Conservation (phyloP, 2,329 filamentous ascomycete genomes). For the Cordyceps tenuipes region DNA sequence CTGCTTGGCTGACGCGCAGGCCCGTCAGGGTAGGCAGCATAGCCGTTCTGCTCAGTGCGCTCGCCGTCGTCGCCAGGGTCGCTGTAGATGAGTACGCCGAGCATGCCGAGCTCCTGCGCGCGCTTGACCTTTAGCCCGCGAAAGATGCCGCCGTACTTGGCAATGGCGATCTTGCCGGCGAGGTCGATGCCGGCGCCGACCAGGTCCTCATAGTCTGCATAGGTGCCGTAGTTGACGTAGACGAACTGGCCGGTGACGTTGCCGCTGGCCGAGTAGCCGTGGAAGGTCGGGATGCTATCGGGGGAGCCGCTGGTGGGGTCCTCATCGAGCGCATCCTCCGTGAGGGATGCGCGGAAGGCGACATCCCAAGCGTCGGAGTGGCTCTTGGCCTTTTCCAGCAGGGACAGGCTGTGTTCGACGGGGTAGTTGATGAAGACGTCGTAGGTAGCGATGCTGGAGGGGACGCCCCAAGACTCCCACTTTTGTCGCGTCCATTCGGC, state of each 20-base stretch:
- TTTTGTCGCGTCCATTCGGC: conserved; percentile 67
- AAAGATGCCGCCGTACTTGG: conserved; percentile 79
- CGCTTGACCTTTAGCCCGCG: conserved; percentile 87
- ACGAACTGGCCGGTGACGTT: conserved; percentile 85
- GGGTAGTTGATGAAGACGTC: conserved; percentile 76
- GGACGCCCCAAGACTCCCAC: conserved; percentile 64
- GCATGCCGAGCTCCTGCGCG: conserved; percentile 81
- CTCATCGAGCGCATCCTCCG: conserved; percentile 76
- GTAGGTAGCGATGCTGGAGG: conserved; percentile 58
- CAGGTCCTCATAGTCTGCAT: conserved; percentile 76
- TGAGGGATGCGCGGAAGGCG: conserved; percentile 69
- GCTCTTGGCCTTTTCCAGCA: conserved; percentile 45
- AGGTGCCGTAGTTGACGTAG: conserved; percentile 88
- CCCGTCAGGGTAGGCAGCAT: conserved; percentile 71
- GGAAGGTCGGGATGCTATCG: conserved; percentile 78
- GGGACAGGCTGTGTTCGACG: conserved; percentile 57
- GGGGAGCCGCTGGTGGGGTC: conserved; percentile 68
- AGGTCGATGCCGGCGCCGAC: conserved; percentile 65
- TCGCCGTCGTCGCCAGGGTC: conserved; percentile 86
- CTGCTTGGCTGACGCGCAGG: conserved; percentile 81
- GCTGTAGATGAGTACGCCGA: conserved; percentile 75
- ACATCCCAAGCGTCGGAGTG: conserved; percentile 45
- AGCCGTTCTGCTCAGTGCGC: conserved; percentile 72
- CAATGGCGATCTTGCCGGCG: conserved; percentile 77
- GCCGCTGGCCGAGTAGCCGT: conserved; percentile 86